Evolutionary conservation across 768 basidiomycete genomes (phyloP).

Genomic region (Tylopilus sp.): DNA sequence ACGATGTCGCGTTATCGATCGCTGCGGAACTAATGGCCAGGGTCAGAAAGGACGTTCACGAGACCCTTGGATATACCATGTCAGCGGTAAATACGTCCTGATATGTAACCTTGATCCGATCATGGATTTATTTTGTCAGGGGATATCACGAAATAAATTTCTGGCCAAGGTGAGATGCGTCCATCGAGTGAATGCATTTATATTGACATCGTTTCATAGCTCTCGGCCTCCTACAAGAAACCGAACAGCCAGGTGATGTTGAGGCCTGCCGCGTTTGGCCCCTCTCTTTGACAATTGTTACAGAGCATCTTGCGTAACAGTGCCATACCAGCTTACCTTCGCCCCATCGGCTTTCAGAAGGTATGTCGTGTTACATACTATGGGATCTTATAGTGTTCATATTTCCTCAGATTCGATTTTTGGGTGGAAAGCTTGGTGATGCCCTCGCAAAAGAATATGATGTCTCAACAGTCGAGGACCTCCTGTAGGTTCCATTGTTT

Average conservation of each 20-base stretch:
- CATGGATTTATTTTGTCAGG: constrained; percentile 41
- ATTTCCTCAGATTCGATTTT: constrained; percentile 71
- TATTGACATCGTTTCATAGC: constrained; percentile 38
- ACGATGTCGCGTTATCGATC: constrained; percentile 86
- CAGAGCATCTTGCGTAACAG: constrained; percentile 82
- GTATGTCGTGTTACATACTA: constrained; percentile 35
- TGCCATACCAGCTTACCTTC: constrained; percentile 82
- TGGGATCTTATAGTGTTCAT: constrained; percentile 2
- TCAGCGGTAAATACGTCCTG: constrained; percentile 63
- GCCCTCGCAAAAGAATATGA: constrained; percentile 86
- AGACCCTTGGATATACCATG: constrained; percentile 85
- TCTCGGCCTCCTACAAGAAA: constrained; percentile 90
- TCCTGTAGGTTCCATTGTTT: constrained; percentile 59
- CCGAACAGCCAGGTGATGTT: constrained; percentile 72
- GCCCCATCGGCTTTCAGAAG: constrained; percentile 86
- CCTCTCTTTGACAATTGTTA: background rate
- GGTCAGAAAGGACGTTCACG: constrained; percentile 63
- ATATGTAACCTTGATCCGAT: background rate
- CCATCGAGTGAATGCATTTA: background rate
- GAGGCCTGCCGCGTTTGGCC: background rate
- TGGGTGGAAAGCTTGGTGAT: constrained; percentile 92
- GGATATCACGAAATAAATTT: constrained; percentile 91
- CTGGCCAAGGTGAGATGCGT: constrained; percentile 71
- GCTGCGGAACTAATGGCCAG: constrained; percentile 85
- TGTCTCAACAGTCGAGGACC: constrained; percentile 84